Base-by-base conservation (phyloP, 2,329 filamentous ascomycete genomes). In the Diaporthe australafricana region DNA sequence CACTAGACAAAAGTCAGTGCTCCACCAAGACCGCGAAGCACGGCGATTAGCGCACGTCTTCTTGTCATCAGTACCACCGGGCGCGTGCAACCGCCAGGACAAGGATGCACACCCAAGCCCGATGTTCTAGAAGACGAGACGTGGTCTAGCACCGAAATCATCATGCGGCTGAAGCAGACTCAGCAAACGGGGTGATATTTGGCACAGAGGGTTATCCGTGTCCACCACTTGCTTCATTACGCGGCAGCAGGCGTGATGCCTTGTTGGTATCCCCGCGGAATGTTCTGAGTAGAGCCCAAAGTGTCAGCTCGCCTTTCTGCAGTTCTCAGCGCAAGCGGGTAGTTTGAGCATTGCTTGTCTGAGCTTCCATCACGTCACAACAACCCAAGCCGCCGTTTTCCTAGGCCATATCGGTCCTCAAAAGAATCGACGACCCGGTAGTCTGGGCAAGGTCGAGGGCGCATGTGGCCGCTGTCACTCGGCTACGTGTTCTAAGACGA, bases 111-210 rank as follows among this genome's bases (percentile, higher is more conserved):
- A 22, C 20, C 20, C 5, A 35, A 22, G 40, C 20, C 12, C 42
- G 25, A 14, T 17, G n/a, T 65, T 50, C 45, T 65, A 65, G 60
- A 65, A 65, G 30, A 50, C 22, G 38, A 30, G 1, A 38, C 14
- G 22, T 48, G 17, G 60, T 25, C 45, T 50, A 50, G 45, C n/a
- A 50, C 42, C 47, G 60, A 65, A 65, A 65, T 45, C 60, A 38
- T 50, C 20, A 65, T 65, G 60, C 60, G 60, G 60, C 60, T 65
- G 60, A 63, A 63, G 27, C 27, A 63, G 60, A 63, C 42, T 35
- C 30, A 38, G 22, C 30, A 65, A 30, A 22, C 50, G 42, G 14
- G 27, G n/a, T 50, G 20, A 35, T 48, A 27, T 9, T 8, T 35
- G 40, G 40, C 12, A 35, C 7, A 30, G 57, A 48, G 42, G 7